phyloP scores from a whole-genome alignment of 441 rosid genomes.

The Jatropha podagrica region DNA sequence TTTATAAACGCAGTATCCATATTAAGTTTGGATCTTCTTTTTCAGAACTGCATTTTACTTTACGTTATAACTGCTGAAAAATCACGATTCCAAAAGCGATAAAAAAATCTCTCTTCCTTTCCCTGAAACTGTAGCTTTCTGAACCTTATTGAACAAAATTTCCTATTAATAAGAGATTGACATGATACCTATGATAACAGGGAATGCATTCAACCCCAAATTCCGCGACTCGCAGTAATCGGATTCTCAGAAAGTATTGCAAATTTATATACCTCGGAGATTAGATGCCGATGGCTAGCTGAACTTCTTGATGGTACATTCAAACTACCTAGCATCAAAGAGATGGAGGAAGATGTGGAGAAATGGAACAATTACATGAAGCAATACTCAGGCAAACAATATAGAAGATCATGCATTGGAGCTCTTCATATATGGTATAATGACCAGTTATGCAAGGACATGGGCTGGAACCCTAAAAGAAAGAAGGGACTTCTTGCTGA shows the following conservation, averaged over 20 bases:
- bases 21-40: too few relatives aligned
- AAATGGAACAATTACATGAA: slow-evolving; percentile 23
- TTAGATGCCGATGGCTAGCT: slow-evolving; percentile 38
- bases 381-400: slow-evolving; percentile 20
- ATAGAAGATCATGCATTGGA: slow-evolving; percentile 33
- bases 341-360: slow-evolving; percentile 13
- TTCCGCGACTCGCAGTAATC: slow-evolving; percentile 42
- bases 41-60: too few relatives aligned
- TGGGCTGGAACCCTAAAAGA: slow-evolving; percentile 56
- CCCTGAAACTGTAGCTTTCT: neutral
- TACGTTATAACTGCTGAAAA: too few relatives aligned
- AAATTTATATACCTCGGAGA: slow-evolving; percentile 33
- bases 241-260: slow-evolving; percentile 38
- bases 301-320: slow-evolving; percentile 33
- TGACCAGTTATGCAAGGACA: slow-evolving; percentile 54
- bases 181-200: slow-evolving; percentile 17
- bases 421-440: slow-evolving; percentile 40
- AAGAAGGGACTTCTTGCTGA: slow-evolving; percentile 52
- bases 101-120: too few relatives aligned
- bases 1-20: too few relatives aligned
- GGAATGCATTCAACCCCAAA: slow-evolving; percentile 37
- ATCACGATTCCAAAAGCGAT: too few relatives aligned
- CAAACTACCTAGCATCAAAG: slow-evolving; percentile 3
- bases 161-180: neutral
- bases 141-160: neutral